Base-by-base conservation (phyloP, 2,329 filamentous ascomycete species). In the Colletotrichum lini region DNA sequence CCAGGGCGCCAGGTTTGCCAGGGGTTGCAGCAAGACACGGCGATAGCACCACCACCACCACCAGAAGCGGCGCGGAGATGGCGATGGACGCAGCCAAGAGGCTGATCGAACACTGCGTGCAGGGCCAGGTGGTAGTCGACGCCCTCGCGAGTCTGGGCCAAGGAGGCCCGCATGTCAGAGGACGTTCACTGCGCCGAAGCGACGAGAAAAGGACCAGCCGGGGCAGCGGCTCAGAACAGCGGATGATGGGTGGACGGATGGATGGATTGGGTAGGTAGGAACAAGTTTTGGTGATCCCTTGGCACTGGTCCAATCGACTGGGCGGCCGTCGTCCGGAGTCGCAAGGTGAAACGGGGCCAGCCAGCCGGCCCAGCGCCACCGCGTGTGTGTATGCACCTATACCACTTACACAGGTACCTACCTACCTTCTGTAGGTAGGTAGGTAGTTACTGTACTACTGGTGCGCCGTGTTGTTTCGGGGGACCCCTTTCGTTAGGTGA, bases 231-330 rank as follows among this genome's bases (percentile, higher is more conserved):
- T 30, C 26, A 9, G 30, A 26, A 38, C 47, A n/a, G 35, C 30
- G 45, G 47, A 62, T 13, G 59, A 5, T 30, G 30, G 30, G 30
- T 30, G 30, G 30, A 2, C 30, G 30, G 30, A 30, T 7, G 30
- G 30, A 30, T 8, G 30, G 5, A 23, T 23, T 23, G 38, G 44
- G 42, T 18, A 38, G 40, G 40, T 49, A 42, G 66, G 64, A 70
- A 67, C 56, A 67, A 70, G 63, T 70, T 70, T 70, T 44, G 67
- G 50, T 70, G 63, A 67, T 70, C 63, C 61, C 35, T 52, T 44
- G 62, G 67, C 26, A 15, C 26, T 57, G 49, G 62, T 45, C 58
- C 65, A 71, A 63, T 71, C 45, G 68, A 59, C 65, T 63, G 53
- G 30, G 58, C 44, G 50, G 57, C 57, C 50, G 57, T 61, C 57